These are phyloP conservation scores for Candida labiduridarum DNA, from an alignment of 1,139 yeast genomes.

Conservation along the genomic window DNA sequence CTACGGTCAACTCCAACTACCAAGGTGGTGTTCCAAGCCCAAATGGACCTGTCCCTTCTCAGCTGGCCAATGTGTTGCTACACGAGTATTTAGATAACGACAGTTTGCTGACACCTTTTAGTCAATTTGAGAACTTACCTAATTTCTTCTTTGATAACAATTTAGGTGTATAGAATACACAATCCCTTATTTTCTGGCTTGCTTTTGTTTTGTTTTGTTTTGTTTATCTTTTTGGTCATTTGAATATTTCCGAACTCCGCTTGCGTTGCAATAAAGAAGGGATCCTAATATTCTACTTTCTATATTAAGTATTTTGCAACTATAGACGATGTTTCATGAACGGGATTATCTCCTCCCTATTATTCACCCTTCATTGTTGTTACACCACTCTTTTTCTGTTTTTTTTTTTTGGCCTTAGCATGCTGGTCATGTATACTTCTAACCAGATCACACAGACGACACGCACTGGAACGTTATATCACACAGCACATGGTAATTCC, in stretches of 20 bases:
- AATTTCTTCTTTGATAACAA: constrained; percentile 45
- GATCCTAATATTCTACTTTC: background rate
- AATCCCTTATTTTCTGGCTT: too few relatives aligned
- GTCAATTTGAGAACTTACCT: constrained; percentile 30
- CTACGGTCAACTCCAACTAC: background rate
- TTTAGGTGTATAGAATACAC: constrained; percentile 21
- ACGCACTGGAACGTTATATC: too few relatives aligned
- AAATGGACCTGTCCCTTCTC: background rate
- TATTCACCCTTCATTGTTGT: background rate
- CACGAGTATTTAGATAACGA: constrained; percentile 22
- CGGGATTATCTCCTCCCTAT: background rate
- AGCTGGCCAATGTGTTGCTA: constrained; percentile 14
- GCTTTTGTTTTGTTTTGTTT: background rate
- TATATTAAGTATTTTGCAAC: background rate
- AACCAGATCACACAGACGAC: too few relatives aligned
- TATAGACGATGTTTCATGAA: background rate
- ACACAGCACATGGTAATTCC: too few relatives aligned
- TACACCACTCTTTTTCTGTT: background rate
- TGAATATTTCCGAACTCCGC: background rate
- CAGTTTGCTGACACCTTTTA: constrained; percentile 19
- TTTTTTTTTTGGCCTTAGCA: too few relatives aligned
- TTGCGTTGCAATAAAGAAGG: too few relatives aligned
- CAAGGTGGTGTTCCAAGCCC: background rate
- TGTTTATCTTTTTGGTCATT: background rate
- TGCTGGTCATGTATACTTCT: too few relatives aligned